Base-by-base conservation (phyloP, 306 rosid species). In the Benincasa hispida region DNA sequence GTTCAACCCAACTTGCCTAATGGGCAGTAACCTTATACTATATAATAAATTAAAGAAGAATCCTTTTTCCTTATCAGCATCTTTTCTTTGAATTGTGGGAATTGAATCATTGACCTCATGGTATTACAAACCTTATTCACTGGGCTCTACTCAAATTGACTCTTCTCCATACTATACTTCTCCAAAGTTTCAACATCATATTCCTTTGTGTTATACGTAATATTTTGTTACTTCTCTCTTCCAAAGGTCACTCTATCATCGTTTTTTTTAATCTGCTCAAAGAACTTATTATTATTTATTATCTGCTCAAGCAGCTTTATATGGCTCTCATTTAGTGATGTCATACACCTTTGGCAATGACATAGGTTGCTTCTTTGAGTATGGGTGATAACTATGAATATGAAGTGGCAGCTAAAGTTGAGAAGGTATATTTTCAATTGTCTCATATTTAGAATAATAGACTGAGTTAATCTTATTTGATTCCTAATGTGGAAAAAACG, bases 341-440 rank as follows among this genome's bases (percentile, higher is more conserved):
- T 80, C 42, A 65, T 51, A 75, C 76, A 72, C 66, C 73, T 79
- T 66, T 39, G 83, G 72, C 72, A 51, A 60, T 78, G 82, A 45
- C 77, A 32, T 78, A 94, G 97, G 91, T 80, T 57, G 73, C 91
- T n/a, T 85, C 89, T 50, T 84, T 90, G 79, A 94, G 98, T 84
- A 91, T 94, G 98, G 98, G 97, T 25, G 89, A 87, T 82, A 89
- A 81, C 62, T 87, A 91, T 77, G 98, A 91, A 82, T 87, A 82
- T 83, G 98, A 84, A 81, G 85, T 94, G 85, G 97, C 97, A 37
- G 80, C 89, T 74, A 94, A 91, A 87, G 93, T 94, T 78, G 93
- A 94, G 76, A 89, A 91, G 95, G 98, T 87, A 79, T 32, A 76
- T 73, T 34, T 21, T 27, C 76, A 63, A 30, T 41, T 41, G 47